These are phyloP conservation scores for Apophysomyces sp. DNA, from an alignment of 371 early-diverging fungal genomes.

Conservation along the genomic window DNA sequence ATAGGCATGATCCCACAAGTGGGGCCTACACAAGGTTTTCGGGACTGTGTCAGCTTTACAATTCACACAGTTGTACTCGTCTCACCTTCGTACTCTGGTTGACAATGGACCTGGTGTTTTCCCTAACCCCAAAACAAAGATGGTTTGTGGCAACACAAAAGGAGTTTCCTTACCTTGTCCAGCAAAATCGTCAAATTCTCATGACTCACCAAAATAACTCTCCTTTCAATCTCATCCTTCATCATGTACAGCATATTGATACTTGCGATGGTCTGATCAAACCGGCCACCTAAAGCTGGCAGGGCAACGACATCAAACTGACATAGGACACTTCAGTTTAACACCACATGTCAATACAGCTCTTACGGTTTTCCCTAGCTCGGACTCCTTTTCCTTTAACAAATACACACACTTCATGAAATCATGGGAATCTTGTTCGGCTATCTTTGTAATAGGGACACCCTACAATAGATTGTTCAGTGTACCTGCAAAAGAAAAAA, in stretches of 20 bases:
- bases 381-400: conserved; percentile 33
- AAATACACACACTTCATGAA: conserved; percentile 79
- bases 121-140: conserved; percentile 42
- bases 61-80: not conserved
- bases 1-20: conserved; percentile 90
- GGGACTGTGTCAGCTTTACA: not conserved
- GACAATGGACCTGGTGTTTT: conserved; percentile 64
- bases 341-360: not conserved
- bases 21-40: conserved; percentile 50
- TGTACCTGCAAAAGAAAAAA: not conserved
- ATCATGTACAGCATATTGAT: conserved; percentile 66
- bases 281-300: conserved; percentile 86
- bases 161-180: conserved; percentile 49
- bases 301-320: conserved; percentile 70
- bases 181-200: conserved; percentile 74
- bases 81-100: conserved; percentile 62
- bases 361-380: conserved; percentile 18
- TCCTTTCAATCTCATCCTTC: conserved; percentile 51
- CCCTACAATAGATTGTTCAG: conserved; percentile 24
- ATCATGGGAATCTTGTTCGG: conserved; percentile 79
- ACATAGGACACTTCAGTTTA: not conserved
- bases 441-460: conserved; percentile 46
- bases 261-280: conserved; percentile 85
- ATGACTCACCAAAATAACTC: conserved; percentile 64
- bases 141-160: not conserved